Conservation (phyloP, 495 filamentous ascomycete species). For the Massariosphaeria phaeospora region DNA sequence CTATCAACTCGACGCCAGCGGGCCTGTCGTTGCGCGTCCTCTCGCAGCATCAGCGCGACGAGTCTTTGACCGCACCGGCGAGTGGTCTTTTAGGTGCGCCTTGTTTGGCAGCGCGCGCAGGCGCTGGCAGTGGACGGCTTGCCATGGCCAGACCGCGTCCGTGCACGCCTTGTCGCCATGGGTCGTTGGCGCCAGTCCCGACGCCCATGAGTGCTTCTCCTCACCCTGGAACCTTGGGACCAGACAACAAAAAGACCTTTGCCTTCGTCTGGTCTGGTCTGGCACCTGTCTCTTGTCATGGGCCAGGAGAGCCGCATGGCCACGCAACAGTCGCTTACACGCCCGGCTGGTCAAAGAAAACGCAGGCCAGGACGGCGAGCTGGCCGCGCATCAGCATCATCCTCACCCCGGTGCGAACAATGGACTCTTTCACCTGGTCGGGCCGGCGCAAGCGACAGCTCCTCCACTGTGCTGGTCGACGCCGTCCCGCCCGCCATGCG, state of each 20-base stretch:
- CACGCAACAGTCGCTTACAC: not conserved
- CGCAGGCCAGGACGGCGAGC: constrained; percentile 2
- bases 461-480: constrained; percentile 30
- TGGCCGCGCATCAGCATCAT: not conserved
- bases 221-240: constrained; percentile 21
- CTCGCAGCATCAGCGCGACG: not conserved
- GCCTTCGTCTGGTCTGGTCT: constrained; percentile 7
- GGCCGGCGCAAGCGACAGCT: constrained; percentile 32
- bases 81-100: not conserved
- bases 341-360: not conserved
- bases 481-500: constrained; percentile 33
- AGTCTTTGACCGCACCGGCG: constrained; percentile 2
- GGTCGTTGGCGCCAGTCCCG: constrained; percentile 31
- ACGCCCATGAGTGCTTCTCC: constrained; percentile 19
- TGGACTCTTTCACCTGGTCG: constrained; percentile 22
- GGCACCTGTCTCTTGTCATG: constrained; percentile 8
- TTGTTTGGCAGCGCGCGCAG: constrained; percentile 10
- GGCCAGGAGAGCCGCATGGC: constrained; percentile 28
- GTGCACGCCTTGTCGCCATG: constrained; percentile 18
- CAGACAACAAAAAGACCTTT: constrained; percentile 23
- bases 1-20: not conserved
- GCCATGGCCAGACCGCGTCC: constrained; percentile 28
- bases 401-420: not conserved
- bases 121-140: constrained; percentile 15
- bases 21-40: not conserved